Base-by-base conservation (phyloP, 164 flowering plant species). In the Cinnamomum chago region DNA sequence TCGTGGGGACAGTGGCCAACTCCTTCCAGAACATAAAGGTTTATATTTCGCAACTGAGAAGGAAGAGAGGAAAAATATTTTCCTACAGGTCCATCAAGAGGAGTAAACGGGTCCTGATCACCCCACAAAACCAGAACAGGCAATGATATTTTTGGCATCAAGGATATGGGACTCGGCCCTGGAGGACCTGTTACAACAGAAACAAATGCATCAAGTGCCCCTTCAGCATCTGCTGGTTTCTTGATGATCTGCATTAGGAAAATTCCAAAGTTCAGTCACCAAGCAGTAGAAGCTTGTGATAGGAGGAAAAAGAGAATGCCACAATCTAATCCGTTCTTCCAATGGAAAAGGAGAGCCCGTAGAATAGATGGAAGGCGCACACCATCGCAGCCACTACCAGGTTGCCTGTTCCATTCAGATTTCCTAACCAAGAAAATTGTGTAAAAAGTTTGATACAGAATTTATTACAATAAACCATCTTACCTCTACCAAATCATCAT, bases 1-100 rank as follows among this genome's bases (percentile, higher is more conserved):
- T 95, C 99, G 78, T 93, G 99, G 27, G 97, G 99, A 71, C 97
- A 93, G 70, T 95, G 97, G 60, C 99, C 99, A 20, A 90, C 97
- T 14, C 93, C 95, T 82, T 89, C 84, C 71, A 95, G 73, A 12
- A 93, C 78, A 68, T 18, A 81, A 33, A 95, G 88, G 75, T 76
- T 84, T 14, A 95, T 72, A 77, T 90, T 88, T 58, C 92, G 75
- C 52, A 75, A 70, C 52, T 73, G 78, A 70, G 90, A 79, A 55
- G 97, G 91, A 4, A 93, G 79, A n/a, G 92, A 81, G 3, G 85
- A 77, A 81, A 95, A 95, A 84, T 87, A 93, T 82, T 81, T 90
- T 23, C 99, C 99, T 22, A 95, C 94, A 62, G 97, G 99, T 1
- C 97, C 99, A 76, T 93, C 93, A 22, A 91, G 81, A 22, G 99